A percentile compares a stretch with the other conserved stretches of the same genome.
These are phyloP conservation scores for Hypoxylon fuscum DNA, from an alignment of 495 filamentous ascomycete genomes.

Conservation along the genomic window DNA sequence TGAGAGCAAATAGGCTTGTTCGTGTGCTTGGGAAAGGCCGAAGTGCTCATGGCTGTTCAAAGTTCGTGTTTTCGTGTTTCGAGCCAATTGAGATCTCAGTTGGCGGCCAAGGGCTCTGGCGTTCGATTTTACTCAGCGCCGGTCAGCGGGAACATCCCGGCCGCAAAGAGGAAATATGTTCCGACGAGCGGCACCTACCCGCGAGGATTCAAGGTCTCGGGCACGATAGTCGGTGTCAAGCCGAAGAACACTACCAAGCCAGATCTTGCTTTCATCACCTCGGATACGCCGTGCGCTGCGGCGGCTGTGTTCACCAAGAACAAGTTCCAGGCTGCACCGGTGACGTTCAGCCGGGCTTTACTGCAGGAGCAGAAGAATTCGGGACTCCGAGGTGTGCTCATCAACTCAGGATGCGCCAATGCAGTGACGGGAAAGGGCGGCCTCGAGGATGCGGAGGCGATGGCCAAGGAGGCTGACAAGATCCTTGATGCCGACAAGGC, in stretches of 20 bases:
- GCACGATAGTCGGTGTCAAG: conserved; percentile 93
- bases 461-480: conserved; percentile 81
- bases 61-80: conserved; percentile 11
- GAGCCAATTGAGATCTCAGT: conserved; percentile 24
- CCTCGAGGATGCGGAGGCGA: conserved; percentile 83
- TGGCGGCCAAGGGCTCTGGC: conserved; percentile 20
- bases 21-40: conserved; percentile 24
- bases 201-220: conserved; percentile 86
- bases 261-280: conserved; percentile 88
- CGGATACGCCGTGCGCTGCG: conserved; percentile 87
- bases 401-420: conserved; percentile 98
- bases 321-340: conserved; percentile 96
- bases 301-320: conserved; percentile 98
- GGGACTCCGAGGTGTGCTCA: conserved; percentile 81
- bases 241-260: conserved; percentile 86
- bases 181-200: conserved; percentile 87
- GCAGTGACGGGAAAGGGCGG: conserved; percentile 95
- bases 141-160: conserved; percentile 68
- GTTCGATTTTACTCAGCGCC: conserved; percentile 67
- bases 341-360: conserved; percentile 80
- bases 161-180: conserved; percentile 85
- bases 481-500: conserved; percentile 70
- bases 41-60: conserved; percentile 32
- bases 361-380: conserved; percentile 70
- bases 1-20: conserved; percentile 26